Percentiles rank a stretch among this genome's conserved stretches.
phyloP scores from a whole-genome alignment of 805 yeast species.

The Candida endomychidarum region DNA sequence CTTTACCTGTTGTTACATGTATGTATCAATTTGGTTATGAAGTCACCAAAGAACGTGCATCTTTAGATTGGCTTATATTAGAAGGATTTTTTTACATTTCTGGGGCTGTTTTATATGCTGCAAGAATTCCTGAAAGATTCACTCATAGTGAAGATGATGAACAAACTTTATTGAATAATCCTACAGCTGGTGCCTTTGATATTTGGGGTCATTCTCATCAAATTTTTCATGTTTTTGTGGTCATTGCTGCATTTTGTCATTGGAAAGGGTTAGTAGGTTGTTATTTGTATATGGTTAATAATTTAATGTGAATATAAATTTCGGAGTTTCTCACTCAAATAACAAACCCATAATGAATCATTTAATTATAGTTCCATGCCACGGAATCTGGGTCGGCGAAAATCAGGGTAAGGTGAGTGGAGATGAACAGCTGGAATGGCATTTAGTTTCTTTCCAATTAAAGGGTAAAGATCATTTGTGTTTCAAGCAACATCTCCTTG shows the following conservation, averaged over 20 bases:
- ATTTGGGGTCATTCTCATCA: constrained; percentile 82
- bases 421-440: constrained; percentile 53
- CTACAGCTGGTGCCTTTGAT: constrained; percentile 47
- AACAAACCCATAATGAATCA: constrained; percentile 15
- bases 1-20: constrained; percentile 66
- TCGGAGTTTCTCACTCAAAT: neutral
- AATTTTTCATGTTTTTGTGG: constrained; percentile 76
- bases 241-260: constrained; percentile 74
- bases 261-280: constrained; percentile 59
- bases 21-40: constrained; percentile 46
- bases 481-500: constrained; percentile 59
- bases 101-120: constrained; percentile 81
- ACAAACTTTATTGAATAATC: constrained; percentile 12
- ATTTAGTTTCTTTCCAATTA: constrained; percentile 61
- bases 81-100: constrained; percentile 75
- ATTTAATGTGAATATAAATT: too few species aligned
- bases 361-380: constrained; percentile 49
- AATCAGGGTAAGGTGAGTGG: constrained; percentile 21
- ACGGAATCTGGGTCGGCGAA: constrained; percentile 50
- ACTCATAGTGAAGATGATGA: constrained; percentile 26
- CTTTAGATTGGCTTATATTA: constrained; percentile 57
- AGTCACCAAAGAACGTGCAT: constrained; percentile 51
- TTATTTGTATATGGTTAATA: constrained; percentile 41
- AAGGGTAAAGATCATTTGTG: constrained; percentile 69
- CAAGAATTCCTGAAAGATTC: constrained; percentile 72